phyloP scores from a whole-genome alignment of 2,329 filamentous ascomycete genomes.

The Scopulariopsis brevicaulis region DNA sequence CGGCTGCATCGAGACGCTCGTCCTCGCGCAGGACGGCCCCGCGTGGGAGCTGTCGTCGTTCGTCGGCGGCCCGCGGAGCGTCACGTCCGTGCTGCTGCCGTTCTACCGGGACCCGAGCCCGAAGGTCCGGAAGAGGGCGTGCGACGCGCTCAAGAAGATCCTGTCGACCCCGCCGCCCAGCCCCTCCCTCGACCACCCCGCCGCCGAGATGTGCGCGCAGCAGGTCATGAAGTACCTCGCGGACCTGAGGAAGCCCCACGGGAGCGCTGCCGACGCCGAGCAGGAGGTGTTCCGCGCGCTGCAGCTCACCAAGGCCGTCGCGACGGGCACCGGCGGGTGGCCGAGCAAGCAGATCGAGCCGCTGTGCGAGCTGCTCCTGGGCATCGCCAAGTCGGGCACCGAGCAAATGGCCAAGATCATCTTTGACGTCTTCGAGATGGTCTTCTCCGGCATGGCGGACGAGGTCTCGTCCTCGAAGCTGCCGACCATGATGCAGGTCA shows the following conservation, averaged over 20 bases:
- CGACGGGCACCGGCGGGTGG: constrained; percentile 82
- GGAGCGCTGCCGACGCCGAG: constrained; percentile 49
- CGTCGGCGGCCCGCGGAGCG: constrained; percentile 75
- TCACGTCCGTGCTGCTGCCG: constrained; percentile 74
- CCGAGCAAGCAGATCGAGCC: constrained; percentile 91
- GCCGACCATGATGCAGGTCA: constrained; percentile 79
- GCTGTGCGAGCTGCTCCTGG: constrained; percentile 78
- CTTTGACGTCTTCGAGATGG: constrained; percentile 95
- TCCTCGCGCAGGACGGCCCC: constrained; percentile 76
- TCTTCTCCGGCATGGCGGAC: constrained; percentile 83
- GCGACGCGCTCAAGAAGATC: constrained; percentile 77
- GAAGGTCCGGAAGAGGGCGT: constrained; percentile 87
- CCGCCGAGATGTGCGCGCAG: constrained; percentile 91
- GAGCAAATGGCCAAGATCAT: constrained; percentile 94
- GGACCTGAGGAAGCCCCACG: constrained; percentile 57
- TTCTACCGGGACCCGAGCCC: constrained; percentile 79
- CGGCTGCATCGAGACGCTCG: constrained; percentile 83
- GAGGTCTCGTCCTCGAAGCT: constrained; percentile 84
- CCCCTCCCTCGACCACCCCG: constrained; percentile 86
- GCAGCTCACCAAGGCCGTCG: constrained; percentile 84
- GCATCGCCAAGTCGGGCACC: constrained; percentile 81
- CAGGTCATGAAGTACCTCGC: constrained; percentile 69
- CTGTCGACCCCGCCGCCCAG: constrained; percentile 80
- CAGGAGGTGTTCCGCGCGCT: constrained; percentile 83
- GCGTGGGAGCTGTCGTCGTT: constrained; percentile 81